A percentile compares a stretch with the other conserved stretches of the same genome.
These are phyloP conservation scores for Usnea hakonensis DNA, from an alignment of 495 filamentous ascomycete genomes.

Conservation along the genomic window DNA sequence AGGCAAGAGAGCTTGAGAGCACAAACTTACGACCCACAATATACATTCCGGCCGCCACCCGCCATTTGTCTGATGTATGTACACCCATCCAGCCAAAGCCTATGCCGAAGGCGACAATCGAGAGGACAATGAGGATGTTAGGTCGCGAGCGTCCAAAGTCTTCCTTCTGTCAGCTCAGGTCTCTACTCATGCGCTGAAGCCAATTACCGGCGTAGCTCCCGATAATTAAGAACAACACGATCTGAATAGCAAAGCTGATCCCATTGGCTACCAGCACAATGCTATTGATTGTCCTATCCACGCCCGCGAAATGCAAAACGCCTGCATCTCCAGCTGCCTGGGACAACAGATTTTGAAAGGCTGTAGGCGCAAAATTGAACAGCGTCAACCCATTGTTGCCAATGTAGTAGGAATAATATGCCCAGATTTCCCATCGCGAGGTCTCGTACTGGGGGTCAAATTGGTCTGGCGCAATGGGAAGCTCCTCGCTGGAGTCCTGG, in stretches of 20 bases:
- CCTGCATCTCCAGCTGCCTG: slow-evolving; percentile 47
- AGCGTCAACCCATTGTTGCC: slow-evolving; percentile 59
- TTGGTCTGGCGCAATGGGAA: slow-evolving; percentile 39
- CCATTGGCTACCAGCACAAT: slow-evolving; percentile 57
- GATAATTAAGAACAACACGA: slow-evolving; percentile 51
- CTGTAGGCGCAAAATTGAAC: slow-evolving; percentile 63
- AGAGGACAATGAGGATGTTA: slow-evolving; percentile 53
- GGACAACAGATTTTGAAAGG: slow-evolving; percentile 55
- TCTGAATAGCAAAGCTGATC: slow-evolving; percentile 56
- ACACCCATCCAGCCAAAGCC: slow-evolving; percentile 60
- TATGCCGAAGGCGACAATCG: slow-evolving; percentile 50
- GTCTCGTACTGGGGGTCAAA: slow-evolving; percentile 45
- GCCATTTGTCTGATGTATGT: slow-evolving; percentile 48
- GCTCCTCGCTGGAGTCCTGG: slow-evolving; percentile 24
- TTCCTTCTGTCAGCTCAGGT: slow-evolving; percentile 17
- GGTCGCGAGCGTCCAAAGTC: slow-evolving; percentile 58
- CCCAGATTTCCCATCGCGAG: slow-evolving; percentile 53
- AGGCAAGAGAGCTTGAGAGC: neutral
- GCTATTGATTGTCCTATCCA: slow-evolving; percentile 46
- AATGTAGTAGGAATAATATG: slow-evolving; percentile 62
- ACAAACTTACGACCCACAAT: slow-evolving; percentile 42
- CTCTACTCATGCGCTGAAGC: neutral
- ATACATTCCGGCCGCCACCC: slow-evolving; percentile 49
- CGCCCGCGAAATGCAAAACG: slow-evolving; percentile 44
- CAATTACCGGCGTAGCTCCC: slow-evolving; percentile 45